Evolutionary conservation across 1,284 basidiomycete species (phyloP).

Genomic region (Malassezia globosa): DNA sequence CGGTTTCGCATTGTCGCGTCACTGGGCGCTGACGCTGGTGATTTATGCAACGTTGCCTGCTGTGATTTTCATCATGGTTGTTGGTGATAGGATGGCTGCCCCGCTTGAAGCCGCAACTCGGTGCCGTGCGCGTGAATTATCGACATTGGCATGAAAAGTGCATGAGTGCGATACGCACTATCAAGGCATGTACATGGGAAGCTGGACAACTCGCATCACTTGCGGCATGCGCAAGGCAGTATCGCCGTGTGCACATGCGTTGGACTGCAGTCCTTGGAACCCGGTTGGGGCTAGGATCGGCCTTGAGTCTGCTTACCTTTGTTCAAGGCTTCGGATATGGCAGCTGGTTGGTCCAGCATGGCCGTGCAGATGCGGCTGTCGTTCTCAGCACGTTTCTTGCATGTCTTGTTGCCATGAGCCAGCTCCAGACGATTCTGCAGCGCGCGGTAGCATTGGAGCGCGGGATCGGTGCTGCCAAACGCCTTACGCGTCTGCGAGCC

Average conservation of each 20-base stretch:
- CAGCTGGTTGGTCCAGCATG: conserved; percentile 66
- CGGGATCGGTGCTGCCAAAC: conserved; percentile 72
- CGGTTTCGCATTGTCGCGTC: conserved; percentile 66
- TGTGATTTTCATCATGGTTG: conserved; percentile 59
- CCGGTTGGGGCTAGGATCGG: conserved; percentile 59
- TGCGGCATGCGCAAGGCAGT: conserved; percentile 51
- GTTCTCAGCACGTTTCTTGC: conserved; percentile 97
- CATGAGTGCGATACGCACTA: conserved; percentile 68
- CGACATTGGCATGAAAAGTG: conserved; percentile 70
- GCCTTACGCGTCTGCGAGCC: conserved; percentile 50
- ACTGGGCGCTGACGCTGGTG: conserved; percentile 75
- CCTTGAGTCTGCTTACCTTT: conserved; percentile 74
- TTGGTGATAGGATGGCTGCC: conserved; percentile 55
- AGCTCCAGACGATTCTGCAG: conserved; percentile 73
- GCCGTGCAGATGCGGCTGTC: conserved; percentile 59
- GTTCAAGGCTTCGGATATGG: conserved; percentile 96
- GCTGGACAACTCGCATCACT: conserved; percentile 56
- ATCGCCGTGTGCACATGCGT: conserved; percentile 50
- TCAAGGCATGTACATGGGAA: conserved; percentile 89
- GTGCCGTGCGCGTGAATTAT: conserved; percentile 60
- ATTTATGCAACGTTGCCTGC: conserved; percentile 81
- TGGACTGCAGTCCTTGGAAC: conserved; percentile 66
- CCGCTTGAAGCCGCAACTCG: conserved; percentile 55
- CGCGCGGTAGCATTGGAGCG: conserved; percentile 66
- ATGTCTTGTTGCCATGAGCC: conserved; percentile 73